Conservation (phyloP, 225 moss, liverwort and hornwort genomes). For the Bryum argenteum region DNA sequence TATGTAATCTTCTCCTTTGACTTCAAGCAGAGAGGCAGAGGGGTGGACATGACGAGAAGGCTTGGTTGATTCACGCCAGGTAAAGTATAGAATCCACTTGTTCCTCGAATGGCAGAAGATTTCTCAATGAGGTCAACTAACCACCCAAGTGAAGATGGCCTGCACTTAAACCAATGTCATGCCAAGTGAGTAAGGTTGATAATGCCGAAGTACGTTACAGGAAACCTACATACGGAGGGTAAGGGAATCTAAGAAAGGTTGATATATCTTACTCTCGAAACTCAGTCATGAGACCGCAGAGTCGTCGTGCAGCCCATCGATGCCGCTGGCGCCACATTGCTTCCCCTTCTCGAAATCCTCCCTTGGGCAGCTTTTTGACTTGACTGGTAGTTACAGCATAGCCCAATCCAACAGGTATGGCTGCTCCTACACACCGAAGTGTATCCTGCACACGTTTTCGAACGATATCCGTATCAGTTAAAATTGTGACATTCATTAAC, state of each 20-base stretch:
- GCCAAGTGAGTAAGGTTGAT: slow-evolving; percentile 2
- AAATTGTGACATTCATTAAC: not conserved
- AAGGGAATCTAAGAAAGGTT: not conserved
- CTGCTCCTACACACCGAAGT: slow-evolving; percentile 74
- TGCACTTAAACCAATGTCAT: slow-evolving; percentile 30
- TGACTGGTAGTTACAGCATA: slow-evolving; percentile 67
- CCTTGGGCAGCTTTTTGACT: slow-evolving; percentile 63
- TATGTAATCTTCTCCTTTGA: slow-evolving; percentile 25
- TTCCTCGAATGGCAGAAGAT: slow-evolving; percentile 47
- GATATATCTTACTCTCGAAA: slow-evolving; percentile 68
- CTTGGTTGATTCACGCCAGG: slow-evolving; percentile 39
- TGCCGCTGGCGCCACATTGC: slow-evolving; percentile 81
- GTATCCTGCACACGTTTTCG: slow-evolving; percentile 59
- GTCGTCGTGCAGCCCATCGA: slow-evolving; percentile 92
- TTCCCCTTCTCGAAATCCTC: slow-evolving; percentile 64
- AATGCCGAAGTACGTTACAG: not conserved
- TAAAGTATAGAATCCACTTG: slow-evolving; percentile 40
- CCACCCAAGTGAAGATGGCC: slow-evolving; percentile 80
- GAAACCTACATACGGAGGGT: not conserved
- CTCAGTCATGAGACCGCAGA: slow-evolving; percentile 70
- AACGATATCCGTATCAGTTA: slow-evolving; percentile 19
- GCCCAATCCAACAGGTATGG: slow-evolving; percentile 79
- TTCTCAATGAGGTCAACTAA: slow-evolving; percentile 66
- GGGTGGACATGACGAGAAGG: slow-evolving; percentile 56
- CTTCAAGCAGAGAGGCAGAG: slow-evolving; percentile 55